Evolutionary conservation across 2,329 filamentous ascomycete species (phyloP).

Genomic region (Pseudopithomyces chartarum): DNA sequence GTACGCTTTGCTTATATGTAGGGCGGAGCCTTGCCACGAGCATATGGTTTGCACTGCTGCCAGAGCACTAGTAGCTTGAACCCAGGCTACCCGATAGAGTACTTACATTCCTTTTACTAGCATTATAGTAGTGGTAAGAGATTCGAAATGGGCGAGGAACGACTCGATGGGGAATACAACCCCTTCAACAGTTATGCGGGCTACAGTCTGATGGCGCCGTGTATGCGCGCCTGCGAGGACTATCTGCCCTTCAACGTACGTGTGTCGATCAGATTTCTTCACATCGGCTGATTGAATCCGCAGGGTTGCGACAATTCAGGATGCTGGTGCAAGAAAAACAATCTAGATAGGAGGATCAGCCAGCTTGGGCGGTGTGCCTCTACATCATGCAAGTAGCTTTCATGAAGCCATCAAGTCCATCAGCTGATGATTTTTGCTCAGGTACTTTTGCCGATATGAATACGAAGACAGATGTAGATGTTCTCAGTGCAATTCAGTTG

Average conservation of each 20-base stretch:
- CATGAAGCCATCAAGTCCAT: no score
- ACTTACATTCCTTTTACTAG: no score
- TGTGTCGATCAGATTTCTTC: not conserved
- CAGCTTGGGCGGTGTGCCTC: conserved; percentile 14
- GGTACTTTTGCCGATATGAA: conserved; percentile 23
- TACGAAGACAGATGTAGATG: conserved; percentile 15
- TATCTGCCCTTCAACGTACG: conserved; percentile 14
- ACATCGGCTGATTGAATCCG: not conserved
- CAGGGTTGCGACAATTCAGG: conserved; percentile 20
- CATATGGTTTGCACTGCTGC: not conserved
- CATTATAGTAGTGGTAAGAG: not conserved
- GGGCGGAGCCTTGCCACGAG: not conserved
- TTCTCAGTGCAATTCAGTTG: conserved; percentile 15
- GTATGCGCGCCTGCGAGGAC: conserved; percentile 16
- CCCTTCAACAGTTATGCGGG: conserved; percentile 16
- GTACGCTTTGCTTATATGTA: not conserved
- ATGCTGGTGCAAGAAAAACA: conserved; percentile 25
- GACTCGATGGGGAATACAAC: conserved; percentile 11
- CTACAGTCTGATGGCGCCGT: conserved; percentile 17
- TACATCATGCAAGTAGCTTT: no score
- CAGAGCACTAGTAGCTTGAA: not conserved
- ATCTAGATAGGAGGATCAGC: conserved; percentile 16
- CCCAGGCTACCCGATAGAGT: not conserved
- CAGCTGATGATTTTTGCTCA: no score
- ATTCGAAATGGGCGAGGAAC: conserved; percentile 8